These are phyloP conservation scores for Candida chilensis DNA, from an alignment of 805 yeast genomes.

Conservation along the genomic window DNA sequence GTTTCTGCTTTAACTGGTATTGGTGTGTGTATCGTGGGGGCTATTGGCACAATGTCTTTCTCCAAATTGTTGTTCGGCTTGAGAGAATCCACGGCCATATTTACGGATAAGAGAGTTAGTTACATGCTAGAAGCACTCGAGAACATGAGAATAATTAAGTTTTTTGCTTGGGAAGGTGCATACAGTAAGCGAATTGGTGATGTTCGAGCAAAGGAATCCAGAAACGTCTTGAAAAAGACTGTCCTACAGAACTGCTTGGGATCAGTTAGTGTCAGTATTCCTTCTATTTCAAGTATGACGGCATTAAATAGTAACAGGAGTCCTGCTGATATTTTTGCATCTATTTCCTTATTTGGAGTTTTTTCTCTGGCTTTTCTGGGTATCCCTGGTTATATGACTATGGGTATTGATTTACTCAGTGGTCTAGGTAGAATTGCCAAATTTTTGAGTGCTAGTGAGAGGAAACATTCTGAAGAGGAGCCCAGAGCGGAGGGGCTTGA, in stretches of 20 bases:
- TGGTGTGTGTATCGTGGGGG: slow-evolving; percentile 42
- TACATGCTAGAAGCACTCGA: slow-evolving; percentile 71
- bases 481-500: slow-evolving; percentile 23
- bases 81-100: slow-evolving; percentile 48
- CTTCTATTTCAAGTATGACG: slow-evolving; percentile 28
- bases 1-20: slow-evolving; percentile 66
- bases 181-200: slow-evolving; percentile 48
- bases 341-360: slow-evolving; percentile 57
- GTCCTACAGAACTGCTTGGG: slow-evolving; percentile 41
- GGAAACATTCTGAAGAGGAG: too few species aligned
- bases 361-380: slow-evolving; percentile 55
- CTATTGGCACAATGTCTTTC: slow-evolving; percentile 31
- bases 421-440: slow-evolving; percentile 52
- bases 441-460: slow-evolving; percentile 36
- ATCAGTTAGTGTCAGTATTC: slow-evolving; percentile 24
- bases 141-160: slow-evolving; percentile 75
- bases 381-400: slow-evolving; percentile 62
- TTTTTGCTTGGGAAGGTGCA: slow-evolving; percentile 87
- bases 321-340: slow-evolving; percentile 62
- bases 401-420: slow-evolving; percentile 58
- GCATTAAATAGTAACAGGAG: slow-evolving; percentile 22
- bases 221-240: slow-evolving; percentile 52
- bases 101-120: slow-evolving; percentile 72
- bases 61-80: slow-evolving; percentile 44
- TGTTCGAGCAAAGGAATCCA: slow-evolving; percentile 55